Percentiles rank a stretch among this genome's conserved stretches.
Evolutionary conservation across 345 rosid species (phyloP).

Genomic region (Cardiospermum halicacabum): DNA sequence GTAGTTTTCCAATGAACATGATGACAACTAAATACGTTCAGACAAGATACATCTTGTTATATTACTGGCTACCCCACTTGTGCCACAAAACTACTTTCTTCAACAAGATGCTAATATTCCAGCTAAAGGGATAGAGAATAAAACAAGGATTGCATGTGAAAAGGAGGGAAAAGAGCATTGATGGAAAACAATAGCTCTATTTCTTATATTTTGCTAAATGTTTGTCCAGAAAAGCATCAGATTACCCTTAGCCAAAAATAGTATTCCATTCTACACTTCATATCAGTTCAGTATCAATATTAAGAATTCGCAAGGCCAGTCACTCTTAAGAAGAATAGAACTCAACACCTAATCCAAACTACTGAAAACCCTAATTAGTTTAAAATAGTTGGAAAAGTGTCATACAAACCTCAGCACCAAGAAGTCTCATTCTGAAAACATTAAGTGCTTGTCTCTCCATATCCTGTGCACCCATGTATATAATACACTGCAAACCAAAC

Average conservation of each 20-base stretch:
- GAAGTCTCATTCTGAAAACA: conserved; percentile 89
- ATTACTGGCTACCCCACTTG: not conserved
- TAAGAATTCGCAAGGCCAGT: not conserved
- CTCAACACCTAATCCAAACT: not conserved
- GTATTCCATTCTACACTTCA: not conserved
- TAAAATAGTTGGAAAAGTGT: not conserved
- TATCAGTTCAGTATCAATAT: not conserved
- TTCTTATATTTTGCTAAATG: not conserved
- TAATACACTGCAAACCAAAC: conserved; percentile 70
- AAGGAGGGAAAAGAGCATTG: not conserved
- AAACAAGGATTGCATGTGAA: not conserved
- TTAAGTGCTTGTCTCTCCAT: conserved; percentile 93
- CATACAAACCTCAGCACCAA: conserved; percentile 75
- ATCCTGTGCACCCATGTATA: conserved; percentile 95
- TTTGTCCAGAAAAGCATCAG: not conserved
- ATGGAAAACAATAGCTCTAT: not conserved
- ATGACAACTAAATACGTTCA: not conserved
- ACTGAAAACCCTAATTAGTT: not conserved
- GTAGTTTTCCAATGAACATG: not conserved
- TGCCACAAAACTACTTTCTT: not conserved
- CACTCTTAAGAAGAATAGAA: not conserved
- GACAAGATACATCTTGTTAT: not conserved
- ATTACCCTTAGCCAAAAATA: not conserved
- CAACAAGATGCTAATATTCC: not conserved
- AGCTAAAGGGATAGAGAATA: not conserved